These are phyloP conservation scores for Neoscytalidium dimidiatum DNA, from an alignment of 2,329 filamentous ascomycete genomes.

Conservation along the genomic window DNA sequence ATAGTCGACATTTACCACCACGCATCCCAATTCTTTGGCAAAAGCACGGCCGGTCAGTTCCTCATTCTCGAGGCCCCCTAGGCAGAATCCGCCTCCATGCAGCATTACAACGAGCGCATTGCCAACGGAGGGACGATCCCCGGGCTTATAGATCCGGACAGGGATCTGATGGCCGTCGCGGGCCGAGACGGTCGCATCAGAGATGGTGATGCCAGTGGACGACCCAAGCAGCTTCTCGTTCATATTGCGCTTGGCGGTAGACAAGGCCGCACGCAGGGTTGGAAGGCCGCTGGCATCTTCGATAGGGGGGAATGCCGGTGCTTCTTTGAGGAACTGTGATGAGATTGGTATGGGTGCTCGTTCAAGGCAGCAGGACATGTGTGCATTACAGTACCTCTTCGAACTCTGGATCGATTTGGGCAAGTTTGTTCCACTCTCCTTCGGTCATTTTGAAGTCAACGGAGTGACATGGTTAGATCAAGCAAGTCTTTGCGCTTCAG, in stretches of 20 bases:
- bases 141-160: constrained; percentile 26
- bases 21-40: neutral
- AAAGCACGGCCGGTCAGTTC: neutral
- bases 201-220: constrained; percentile 22
- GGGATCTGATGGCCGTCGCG: constrained; percentile 28
- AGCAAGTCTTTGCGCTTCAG: too few relatives aligned
- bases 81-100: constrained; percentile 31
- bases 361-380: neutral
- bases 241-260: neutral
- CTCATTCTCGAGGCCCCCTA: constrained; percentile 28
- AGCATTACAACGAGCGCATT: constrained; percentile 25
- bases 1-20: constrained; percentile 58
- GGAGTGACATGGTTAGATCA: too few relatives aligned
- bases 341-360: neutral
- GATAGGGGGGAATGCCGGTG: neutral
- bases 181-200: constrained; percentile 26
- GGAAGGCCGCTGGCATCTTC: neutral
- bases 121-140: constrained; percentile 6
- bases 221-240: neutral
- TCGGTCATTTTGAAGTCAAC: neutral
- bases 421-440: neutral
- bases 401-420: constrained; percentile 4
- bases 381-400: neutral
- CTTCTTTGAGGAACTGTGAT: neutral
- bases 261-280: neutral